Percentiles rank a stretch among this genome's conserved stretches.
Evolutionary conservation across 306 rosid genomes (phyloP).

Genomic region (Prunus kanzakura): DNA sequence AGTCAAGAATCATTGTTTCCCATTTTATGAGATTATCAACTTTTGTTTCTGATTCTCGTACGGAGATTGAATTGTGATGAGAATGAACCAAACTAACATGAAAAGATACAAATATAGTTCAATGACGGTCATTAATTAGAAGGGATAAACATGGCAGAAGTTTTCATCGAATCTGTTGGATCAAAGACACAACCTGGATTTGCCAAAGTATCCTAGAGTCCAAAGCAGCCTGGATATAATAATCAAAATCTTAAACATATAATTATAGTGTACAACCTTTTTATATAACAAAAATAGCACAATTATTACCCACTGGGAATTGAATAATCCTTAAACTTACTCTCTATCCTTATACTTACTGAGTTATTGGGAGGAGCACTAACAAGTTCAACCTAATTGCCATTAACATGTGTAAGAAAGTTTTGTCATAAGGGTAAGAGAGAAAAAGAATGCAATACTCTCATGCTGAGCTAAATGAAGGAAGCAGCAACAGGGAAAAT

Average conservation of each 20-base stretch:
- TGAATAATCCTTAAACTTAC: neutral
- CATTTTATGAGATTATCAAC: no score
- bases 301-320: neutral
- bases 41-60: no score
- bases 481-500: conserved; percentile 4
- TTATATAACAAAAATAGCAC: neutral
- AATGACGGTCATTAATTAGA: neutral
- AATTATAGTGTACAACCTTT: neutral
- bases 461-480: neutral
- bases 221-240: neutral
- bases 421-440: neutral
- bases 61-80: no score
- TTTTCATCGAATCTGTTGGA: neutral
- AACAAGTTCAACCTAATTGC: conserved; percentile 10
- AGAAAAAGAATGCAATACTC: neutral
- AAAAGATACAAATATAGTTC: neutral
- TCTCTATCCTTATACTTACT: neutral
- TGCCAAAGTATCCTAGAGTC: neutral
- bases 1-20: no score
- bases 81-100: neutral
- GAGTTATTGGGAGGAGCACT: neutral
- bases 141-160: neutral
- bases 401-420: neutral
- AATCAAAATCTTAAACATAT: neutral
- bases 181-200: no score